Percentiles rank a stretch among this genome's conserved stretches.
Evolutionary conservation across 352 stramenopile species (phyloP).

Genomic region (Pythium monospermum): DNA sequence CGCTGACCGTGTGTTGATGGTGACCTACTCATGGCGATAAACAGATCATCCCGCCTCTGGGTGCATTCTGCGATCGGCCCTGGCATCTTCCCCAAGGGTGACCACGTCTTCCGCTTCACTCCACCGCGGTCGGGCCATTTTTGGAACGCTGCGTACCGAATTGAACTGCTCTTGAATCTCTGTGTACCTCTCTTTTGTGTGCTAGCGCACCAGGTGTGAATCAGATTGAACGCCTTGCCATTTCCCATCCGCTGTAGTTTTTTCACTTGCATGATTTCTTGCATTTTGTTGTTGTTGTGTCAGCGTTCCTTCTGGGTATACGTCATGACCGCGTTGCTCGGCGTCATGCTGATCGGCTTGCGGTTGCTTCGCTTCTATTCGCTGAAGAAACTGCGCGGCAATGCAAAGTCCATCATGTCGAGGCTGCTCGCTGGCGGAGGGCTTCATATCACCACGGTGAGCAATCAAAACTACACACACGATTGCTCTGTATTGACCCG

Average conservation of each 20-base stretch:
- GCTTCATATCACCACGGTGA: slow-evolving; percentile 49
- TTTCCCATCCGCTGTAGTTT: too few species aligned
- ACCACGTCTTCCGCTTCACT: slow-evolving; percentile 76
- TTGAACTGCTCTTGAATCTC: slow-evolving; percentile 74
- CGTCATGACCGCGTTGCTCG: slow-evolving; percentile 50
- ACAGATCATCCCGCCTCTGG: slow-evolving; percentile 70
- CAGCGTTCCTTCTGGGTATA: slow-evolving; percentile 82
- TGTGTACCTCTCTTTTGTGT: slow-evolving; percentile 76
- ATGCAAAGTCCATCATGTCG: slow-evolving; percentile 73
- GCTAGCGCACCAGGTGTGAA: slow-evolving; percentile 65
- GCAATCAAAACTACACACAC: background rate
- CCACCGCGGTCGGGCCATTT: slow-evolving; percentile 69
- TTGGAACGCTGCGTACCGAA: slow-evolving; percentile 75
- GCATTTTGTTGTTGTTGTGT: too few species aligned
- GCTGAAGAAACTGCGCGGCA: slow-evolving; percentile 52
- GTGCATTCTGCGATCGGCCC: slow-evolving; percentile 65
- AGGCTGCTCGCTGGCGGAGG: slow-evolving; percentile 56
- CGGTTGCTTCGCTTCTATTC: slow-evolving; percentile 74
- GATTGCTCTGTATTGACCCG: too few species aligned
- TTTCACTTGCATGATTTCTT: too few species aligned
- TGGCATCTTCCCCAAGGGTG: slow-evolving; percentile 64
- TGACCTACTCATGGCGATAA: background rate
- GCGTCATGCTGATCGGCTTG: slow-evolving; percentile 47
- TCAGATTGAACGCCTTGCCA: background rate
- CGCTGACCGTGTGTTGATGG: background rate